phyloP scores from a whole-genome alignment of 805 yeast genomes.

The Zygosaccharomyces kombuchaensis region DNA sequence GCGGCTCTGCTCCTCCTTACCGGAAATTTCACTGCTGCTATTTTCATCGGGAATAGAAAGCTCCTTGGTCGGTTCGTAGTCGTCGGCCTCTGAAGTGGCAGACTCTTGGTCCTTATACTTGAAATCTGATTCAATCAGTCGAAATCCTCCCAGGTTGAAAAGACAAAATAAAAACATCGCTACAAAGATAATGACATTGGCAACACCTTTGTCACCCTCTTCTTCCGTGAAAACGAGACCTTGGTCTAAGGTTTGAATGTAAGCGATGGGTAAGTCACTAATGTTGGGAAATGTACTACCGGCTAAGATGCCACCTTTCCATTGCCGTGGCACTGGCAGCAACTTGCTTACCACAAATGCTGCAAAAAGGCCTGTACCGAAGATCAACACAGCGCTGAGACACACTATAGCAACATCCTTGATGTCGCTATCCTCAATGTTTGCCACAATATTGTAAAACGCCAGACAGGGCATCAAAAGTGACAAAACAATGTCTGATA shows the following conservation, averaged over 20 bases:
- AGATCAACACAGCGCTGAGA: slow-evolving; percentile 48
- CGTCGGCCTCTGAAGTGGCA: slow-evolving; percentile 10
- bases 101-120: slow-evolving; percentile 28
- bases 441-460: slow-evolving; percentile 57
- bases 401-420: slow-evolving; percentile 65
- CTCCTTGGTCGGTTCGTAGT: slow-evolving; percentile 2
- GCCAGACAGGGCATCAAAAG: slow-evolving; percentile 64
- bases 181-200: slow-evolving; percentile 74
- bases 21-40: slow-evolving; percentile 4
- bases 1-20: background rate
- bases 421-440: slow-evolving; percentile 59
- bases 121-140: slow-evolving; percentile 69
- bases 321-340: slow-evolving; percentile 53
- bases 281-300: slow-evolving; percentile 74
- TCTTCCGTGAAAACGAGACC: slow-evolving; percentile 52
- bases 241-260: slow-evolving; percentile 61
- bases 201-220: slow-evolving; percentile 72
- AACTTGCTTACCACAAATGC: slow-evolving; percentile 35
- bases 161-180: slow-evolving; percentile 61
- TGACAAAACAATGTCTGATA: slow-evolving; percentile 60
- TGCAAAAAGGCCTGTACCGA: slow-evolving; percentile 45
- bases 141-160: slow-evolving; percentile 73
- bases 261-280: slow-evolving; percentile 74
- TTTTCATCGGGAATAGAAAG: slow-evolving; percentile 3
- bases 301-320: slow-evolving; percentile 67